phyloP scores from a whole-genome alignment of 2,329 filamentous ascomycete genomes.

The Dothiorella sarmentorum region DNA sequence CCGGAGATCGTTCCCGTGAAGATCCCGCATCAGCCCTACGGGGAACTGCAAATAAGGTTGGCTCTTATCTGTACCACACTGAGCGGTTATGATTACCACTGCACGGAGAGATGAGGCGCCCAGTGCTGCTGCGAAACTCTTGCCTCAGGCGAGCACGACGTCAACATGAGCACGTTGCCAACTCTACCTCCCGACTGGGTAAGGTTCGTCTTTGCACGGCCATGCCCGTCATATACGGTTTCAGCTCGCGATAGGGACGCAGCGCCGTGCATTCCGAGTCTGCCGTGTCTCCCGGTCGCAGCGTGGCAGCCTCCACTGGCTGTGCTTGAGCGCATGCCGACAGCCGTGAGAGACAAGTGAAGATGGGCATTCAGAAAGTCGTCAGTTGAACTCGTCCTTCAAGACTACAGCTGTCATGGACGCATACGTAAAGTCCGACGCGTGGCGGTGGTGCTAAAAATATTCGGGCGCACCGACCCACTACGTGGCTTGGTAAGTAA shows the following conservation, averaged over 20 bases:
- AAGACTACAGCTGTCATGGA: too few species aligned
- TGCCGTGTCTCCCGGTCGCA: conserved; percentile 11
- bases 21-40: conserved; percentile 11
- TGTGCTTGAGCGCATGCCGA: background rate
- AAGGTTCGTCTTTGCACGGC: conserved; percentile 3
- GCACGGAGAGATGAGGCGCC: background rate
- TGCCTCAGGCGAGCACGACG: background rate
- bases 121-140: background rate
- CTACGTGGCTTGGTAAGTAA: conserved; percentile 5
- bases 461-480: conserved; percentile 7
- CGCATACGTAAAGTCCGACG: background rate
- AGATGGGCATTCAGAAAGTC: background rate
- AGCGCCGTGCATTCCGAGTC: background rate
- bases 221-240: conserved; percentile 1
- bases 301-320: background rate
- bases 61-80: conserved; percentile 5
- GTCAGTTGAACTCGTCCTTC: too few species aligned
- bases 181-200: background rate
- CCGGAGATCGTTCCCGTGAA: background rate
- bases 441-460: conserved; percentile 15
- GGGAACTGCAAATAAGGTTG: conserved; percentile 6
- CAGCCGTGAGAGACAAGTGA: background rate
- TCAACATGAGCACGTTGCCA: background rate
- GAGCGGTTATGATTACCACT: too few species aligned
- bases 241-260: conserved; percentile 8